phyloP scores from a whole-genome alignment of 768 basidiomycete genomes.

The Pleurotus giganteus region DNA sequence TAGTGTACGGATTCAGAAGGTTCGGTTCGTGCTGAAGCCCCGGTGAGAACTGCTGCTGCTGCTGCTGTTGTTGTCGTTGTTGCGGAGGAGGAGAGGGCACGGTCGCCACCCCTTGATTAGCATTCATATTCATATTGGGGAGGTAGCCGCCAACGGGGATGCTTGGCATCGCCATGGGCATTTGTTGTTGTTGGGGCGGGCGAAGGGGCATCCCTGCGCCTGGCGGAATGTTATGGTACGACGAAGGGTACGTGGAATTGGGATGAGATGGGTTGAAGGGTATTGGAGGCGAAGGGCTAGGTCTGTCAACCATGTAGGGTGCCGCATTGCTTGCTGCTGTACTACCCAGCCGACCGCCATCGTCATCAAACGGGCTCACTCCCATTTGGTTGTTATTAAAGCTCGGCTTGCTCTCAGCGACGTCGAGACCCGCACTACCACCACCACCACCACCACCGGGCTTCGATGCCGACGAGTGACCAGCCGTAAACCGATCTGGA shows the following conservation, averaged over 20 bases:
- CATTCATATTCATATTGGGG: neutral
- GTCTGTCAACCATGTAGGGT: no score
- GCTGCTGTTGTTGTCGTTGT: neutral
- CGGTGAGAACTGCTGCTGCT: neutral
- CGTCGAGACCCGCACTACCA: neutral
- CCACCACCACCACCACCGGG: neutral
- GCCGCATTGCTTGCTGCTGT: no score
- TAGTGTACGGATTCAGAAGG: no score
- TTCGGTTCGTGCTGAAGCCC: no score
- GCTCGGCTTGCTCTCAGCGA: neutral
- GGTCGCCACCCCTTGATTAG: neutral
- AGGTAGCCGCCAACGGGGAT: constrained; percentile 1
- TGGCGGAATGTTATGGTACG: neutral
- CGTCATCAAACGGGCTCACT: no score
- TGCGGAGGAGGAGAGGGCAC: no score
- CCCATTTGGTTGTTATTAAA: constrained; percentile 16
- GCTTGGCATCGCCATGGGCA: neutral
- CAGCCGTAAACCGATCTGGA: constrained; percentile 21
- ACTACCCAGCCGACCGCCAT: no score
- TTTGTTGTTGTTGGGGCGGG: neutral
- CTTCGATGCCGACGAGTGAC: neutral
- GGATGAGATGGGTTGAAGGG: no score
- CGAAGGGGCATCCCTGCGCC: neutral
- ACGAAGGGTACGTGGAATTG: no score
- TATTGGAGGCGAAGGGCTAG: no score